Conservation (phyloP, 345 rosid genomes). For the Cardamine chenopodiifolia region DNA sequence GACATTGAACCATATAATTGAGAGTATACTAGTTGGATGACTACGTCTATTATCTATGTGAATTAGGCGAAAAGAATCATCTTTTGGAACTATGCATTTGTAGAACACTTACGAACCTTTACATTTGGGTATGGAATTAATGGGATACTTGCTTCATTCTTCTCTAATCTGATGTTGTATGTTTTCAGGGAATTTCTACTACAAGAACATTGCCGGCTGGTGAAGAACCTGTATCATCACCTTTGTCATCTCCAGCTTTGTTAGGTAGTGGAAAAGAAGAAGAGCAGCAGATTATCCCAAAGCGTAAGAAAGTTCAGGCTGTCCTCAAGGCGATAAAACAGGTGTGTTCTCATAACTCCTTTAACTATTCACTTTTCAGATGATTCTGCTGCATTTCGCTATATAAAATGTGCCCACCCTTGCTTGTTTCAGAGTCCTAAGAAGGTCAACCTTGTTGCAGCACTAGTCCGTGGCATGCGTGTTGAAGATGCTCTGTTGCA, state of each 20-base stretch:
- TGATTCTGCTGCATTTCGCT: background rate
- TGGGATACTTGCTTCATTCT: slow-evolving; percentile 7
- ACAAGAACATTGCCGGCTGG: slow-evolving; percentile 67
- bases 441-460: slow-evolving; percentile 95
- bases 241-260: slow-evolving; percentile 65
- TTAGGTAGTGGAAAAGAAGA: slow-evolving; percentile 60
- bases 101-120: background rate
- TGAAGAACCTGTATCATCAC: slow-evolving; percentile 78
- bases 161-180: slow-evolving; percentile 13
- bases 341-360: slow-evolving; percentile 44
- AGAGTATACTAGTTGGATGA: background rate
- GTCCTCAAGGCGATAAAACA: slow-evolving; percentile 87
- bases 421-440: slow-evolving; percentile 80
- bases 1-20: background rate
- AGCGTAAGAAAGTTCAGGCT: slow-evolving; percentile 79
- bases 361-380: background rate
- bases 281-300: slow-evolving; percentile 60
- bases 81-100: slow-evolving; percentile 12
- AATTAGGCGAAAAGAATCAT: background rate
- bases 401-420: background rate
- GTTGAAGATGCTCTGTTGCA: slow-evolving; percentile 96
- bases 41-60: background rate
- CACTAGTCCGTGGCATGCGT: slow-evolving; percentile 95
- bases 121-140: background rate
- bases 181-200: slow-evolving; percentile 70